Evolutionary conservation across 2,329 filamentous ascomycete genomes (phyloP), one percentile per base, ranked within the genome.

Genomic region (Blumeria graminis): DNA sequence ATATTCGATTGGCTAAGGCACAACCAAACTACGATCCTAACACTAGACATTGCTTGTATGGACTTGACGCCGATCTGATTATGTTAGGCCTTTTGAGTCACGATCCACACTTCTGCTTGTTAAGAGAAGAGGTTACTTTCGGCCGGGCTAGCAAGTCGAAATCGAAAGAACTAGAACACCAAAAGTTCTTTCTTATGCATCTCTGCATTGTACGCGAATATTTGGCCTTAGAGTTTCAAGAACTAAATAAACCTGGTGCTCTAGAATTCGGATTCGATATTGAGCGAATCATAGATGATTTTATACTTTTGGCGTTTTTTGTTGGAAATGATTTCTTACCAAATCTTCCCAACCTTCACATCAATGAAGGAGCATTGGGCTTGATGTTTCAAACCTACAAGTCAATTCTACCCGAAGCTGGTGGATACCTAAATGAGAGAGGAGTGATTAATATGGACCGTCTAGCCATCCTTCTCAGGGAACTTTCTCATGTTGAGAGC

Each of bases 231-330:
- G 92, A 98, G 67, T 98, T 98, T 66, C 89, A 95, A 69, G 89
- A 95, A 61, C 72, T 98, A 62, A 81, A 92, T 68, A 71, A 82
- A 65, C 77, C 83, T 22, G 84, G 81, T 16, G 72, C 74, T 63
- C 73, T 94, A 62, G 74, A 72, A 43, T 89, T 95, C 64, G 73
- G 79, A 53, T 98, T 93, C 66, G 85, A 98, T 66, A 83, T 98
- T 76, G 92, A 98, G 72, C 80, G 84, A 61, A 81, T 98, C 65
- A 96, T 98, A 71, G 92, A 98, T 68, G 92, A 98, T 73, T 98
- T 98, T 69, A 96, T 98, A 67, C 78, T 98, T 59, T 95, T 98
- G 88, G 90, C 89, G 52, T 98, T 98, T 72, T 98, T 98, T 69
- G 87, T 98, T 64, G 92, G 92, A 67, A 98, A 98, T 70, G 92